phyloP scores from a whole-genome alignment of 2,329 filamentous ascomycete genomes.

The Cryphonectria parasitica region DNA sequence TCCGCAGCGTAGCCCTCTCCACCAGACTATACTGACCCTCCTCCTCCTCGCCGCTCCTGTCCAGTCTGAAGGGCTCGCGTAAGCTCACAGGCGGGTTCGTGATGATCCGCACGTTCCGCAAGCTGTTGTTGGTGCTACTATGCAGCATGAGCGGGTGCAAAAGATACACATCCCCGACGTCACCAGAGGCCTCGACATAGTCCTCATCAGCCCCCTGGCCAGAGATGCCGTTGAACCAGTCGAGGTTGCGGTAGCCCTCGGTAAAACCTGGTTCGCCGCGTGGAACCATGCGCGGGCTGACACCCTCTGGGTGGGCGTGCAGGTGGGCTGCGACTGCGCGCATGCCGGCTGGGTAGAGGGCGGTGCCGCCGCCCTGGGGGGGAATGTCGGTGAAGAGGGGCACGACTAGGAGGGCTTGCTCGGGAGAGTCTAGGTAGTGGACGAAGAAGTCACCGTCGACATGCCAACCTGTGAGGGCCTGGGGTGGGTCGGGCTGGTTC shows the following conservation, averaged over 20 bases:
- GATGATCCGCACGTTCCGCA: slow-evolving; percentile 50
- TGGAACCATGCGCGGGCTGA: slow-evolving; percentile 67
- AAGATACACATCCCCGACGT: slow-evolving; percentile 60
- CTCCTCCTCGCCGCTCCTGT: slow-evolving; percentile 42
- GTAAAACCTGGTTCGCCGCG: slow-evolving; percentile 56
- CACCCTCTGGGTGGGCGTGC: slow-evolving; percentile 65
- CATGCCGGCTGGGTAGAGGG: slow-evolving; percentile 65
- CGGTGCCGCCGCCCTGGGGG: slow-evolving; percentile 65
- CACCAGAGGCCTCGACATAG: slow-evolving; percentile 59
- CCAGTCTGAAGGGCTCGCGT: slow-evolving; percentile 55
- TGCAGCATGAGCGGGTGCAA: slow-evolving; percentile 66
- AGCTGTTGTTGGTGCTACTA: slow-evolving; percentile 53
- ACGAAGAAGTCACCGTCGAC: slow-evolving; percentile 75
- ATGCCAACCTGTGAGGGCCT: slow-evolving; percentile 64
- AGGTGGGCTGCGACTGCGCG: slow-evolving; percentile 60
- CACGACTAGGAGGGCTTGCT: slow-evolving; percentile 71
- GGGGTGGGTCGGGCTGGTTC: slow-evolving; percentile 53
- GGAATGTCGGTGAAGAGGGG: slow-evolving; percentile 68
- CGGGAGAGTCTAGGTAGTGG: slow-evolving; percentile 71
- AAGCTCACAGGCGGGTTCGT: slow-evolving; percentile 61
- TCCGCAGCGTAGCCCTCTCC: slow-evolving; percentile 57
- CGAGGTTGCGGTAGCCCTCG: slow-evolving; percentile 44
- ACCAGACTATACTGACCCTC: slow-evolving; percentile 55
- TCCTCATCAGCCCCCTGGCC: slow-evolving; percentile 42
- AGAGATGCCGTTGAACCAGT: slow-evolving; percentile 49